Evolutionary conservation across 306 rosid genomes (phyloP), one percentile per base, ranked within the genome.

Genomic region (Sophora flavescens): DNA sequence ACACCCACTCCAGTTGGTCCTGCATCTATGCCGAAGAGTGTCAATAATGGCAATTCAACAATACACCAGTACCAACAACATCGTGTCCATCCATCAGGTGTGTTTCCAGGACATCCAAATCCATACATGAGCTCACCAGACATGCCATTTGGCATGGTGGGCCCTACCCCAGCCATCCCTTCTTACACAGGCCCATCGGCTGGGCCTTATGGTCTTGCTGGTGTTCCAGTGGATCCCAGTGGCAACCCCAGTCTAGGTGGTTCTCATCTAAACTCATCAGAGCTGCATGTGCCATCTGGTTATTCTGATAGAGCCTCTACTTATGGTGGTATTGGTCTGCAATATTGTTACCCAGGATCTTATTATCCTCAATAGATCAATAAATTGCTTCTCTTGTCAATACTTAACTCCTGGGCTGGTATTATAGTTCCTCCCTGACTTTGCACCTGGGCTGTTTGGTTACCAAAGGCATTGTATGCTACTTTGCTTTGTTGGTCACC

Each of bases 331-430:
- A 70, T 76, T 70, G 82, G 87, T 75, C 75, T 68, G 70, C 88
- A 76, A 79, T 82, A 84, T 52, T 72, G 77, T 51, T 81, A 70
- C 87, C 88, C 81, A 59, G 57, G 90, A 60, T 82, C 90, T 59
- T 84, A 81, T 86, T 82, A 83, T 82, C 91, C 89, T 52, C 80
- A 74, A 76, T 87, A 93, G 91, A 56, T 77, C 72, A 64, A 32
- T 45, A 74, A 71, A 33, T 63, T 22, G 26, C 58, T 59, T 59
- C 32, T 67, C 38, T 56, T 78, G 53, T 30, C 63, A 63, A 75
- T 71, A 26, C 75, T 80, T 77, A 75, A 79, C 74, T 80, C 59
- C 70, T 71, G 82, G 39, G 71, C 74, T 75, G 86, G 79, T 68
- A 72, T 68, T 48, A 51, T 32, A 33, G 82, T 41, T 69, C 82